Evolutionary conservation across 73 alveolate genomes (phyloP).

Genomic region (Paramecium biaurelia): DNA sequence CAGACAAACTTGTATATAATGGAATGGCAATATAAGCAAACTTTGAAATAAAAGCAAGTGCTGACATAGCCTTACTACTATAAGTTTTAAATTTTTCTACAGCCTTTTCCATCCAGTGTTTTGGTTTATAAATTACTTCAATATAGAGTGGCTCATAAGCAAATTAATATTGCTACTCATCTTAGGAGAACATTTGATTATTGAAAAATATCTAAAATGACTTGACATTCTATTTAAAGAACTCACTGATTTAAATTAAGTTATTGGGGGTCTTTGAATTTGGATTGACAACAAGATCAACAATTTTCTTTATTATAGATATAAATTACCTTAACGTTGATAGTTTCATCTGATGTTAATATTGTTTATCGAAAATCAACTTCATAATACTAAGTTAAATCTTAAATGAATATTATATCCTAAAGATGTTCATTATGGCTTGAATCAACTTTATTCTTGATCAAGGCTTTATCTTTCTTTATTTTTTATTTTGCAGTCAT

Average conservation of each 20-base stretch:
- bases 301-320: neutral
- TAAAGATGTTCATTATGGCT: neutral
- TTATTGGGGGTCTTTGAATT: neutral
- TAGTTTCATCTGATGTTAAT: neutral
- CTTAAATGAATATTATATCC: slow-evolving; percentile 10
- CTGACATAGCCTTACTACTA: neutral
- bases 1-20: neutral
- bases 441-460: neutral
- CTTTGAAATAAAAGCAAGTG: neutral
- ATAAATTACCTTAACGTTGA: neutral
- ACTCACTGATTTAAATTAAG: neutral
- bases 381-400: slow-evolving; percentile 11
- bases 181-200: neutral
- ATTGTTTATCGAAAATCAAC: slow-evolving; percentile 16
- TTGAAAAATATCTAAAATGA: neutral
- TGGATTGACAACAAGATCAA: neutral
- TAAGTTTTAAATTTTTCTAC: neutral
- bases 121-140: slow-evolving; percentile 36
- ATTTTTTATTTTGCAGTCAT: neutral
- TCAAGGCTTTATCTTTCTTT: neutral
- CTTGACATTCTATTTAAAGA: neutral
- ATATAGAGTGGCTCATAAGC: slow-evolving; percentile 9
- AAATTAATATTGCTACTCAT: neutral
- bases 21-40: neutral
- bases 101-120: slow-evolving; percentile 13